Base-by-base conservation (phyloP, 306 rosid genomes). In the Cicer bijugum region DNA sequence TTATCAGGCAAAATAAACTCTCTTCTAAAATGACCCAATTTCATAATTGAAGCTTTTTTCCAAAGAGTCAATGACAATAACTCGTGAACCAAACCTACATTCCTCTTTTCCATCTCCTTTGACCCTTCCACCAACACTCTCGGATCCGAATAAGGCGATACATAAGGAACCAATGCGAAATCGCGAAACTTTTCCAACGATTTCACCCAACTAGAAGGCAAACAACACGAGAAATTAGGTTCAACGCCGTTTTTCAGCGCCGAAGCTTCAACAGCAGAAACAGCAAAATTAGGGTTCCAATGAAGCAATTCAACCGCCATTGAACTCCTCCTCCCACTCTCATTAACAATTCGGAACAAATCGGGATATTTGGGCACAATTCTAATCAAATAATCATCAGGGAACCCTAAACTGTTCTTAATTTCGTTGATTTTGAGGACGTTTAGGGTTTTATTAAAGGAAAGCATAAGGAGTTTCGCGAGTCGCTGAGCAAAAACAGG, bases 191-290 rank as follows among this genome's bases (percentile, higher is more conserved):
- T 88, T 62, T 88, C 97, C 93, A 88, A 84, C 11, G 96, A 91
- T 81, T 89, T 89, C 70, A 84, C 84, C 98, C 97, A 88, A 76
- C 85, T 85, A 8, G 90, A 81, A 66, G 97, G 97, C 76, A 93
- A 67, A 4, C 82, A 88, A 64, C 90, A 86, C 1, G 81, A 78
- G 65, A 91, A 91, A 50, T 80, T 71, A n/a, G 94, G 92, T 51
- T 72, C 71, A 1, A 45, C 57, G 0, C 91, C 97, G 6, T 55
- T 78, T 67, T 67, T 71, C 48, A 0, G 35, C 39, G 92, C 86
- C 1, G 79, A 75, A n/a, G 85, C 86, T 74, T 90, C 93, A 10
- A 90, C 72, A 1, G 71, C 48, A 5, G 96, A 88, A 69, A 89
- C 77, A 1, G 92, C 98, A 4, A 88, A 81, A 44, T 81, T 75